Evolutionary conservation across 179 eudicot species (phyloP), one percentile per base, ranked within the genome.

Genomic region (Beta macrorhiza): DNA sequence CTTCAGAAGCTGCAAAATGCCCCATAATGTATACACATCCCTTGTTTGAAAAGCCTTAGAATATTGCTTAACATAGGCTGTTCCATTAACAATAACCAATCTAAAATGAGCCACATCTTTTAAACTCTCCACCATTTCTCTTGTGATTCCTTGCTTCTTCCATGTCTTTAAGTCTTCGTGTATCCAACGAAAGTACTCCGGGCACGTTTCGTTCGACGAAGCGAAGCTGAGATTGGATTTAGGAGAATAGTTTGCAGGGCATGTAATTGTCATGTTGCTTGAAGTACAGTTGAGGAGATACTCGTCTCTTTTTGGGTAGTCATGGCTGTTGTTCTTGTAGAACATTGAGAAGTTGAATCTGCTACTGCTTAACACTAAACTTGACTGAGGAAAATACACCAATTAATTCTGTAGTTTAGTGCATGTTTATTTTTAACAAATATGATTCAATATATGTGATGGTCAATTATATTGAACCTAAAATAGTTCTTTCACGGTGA

Each of bases 11-110:
- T 91, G 93, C 76, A 86, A 65, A 3, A 91, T 74, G 3, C 92
- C 93, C 93, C 93, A 91, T 5, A 89, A 52, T 2, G 89, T 89
- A 14, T 74, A 83, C 1, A 67, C 81, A 77, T 91, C 93, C 45
- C 93, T 82, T 65, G 91, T 84, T 80, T 86, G 88, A 63, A 16
- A 89, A 15, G 86, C 86, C 78, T 83, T 76, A 0, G 62, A 25
- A 49, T 83, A 87, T 44, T 75, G 75, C 59, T 84, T 85, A 11
- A 87, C 88, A 68, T 85, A 87, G 12, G 86, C 88, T 1, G 88
- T 87, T 57, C 90, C 90, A 62, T 85, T 81, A 25, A 87, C 83
- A 14, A 87, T 85, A 0, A 80, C 69, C 5, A 87, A 53, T 76
- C 90, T 62, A 22, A 87, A 83, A 79, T 80, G 80, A 5, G 86